A percentile compares a stretch with the other conserved stretches of the same genome.
These are phyloP conservation scores for Anisogramma anomala DNA, from an alignment of 2,329 filamentous ascomycete species.

Conservation along the genomic window DNA sequence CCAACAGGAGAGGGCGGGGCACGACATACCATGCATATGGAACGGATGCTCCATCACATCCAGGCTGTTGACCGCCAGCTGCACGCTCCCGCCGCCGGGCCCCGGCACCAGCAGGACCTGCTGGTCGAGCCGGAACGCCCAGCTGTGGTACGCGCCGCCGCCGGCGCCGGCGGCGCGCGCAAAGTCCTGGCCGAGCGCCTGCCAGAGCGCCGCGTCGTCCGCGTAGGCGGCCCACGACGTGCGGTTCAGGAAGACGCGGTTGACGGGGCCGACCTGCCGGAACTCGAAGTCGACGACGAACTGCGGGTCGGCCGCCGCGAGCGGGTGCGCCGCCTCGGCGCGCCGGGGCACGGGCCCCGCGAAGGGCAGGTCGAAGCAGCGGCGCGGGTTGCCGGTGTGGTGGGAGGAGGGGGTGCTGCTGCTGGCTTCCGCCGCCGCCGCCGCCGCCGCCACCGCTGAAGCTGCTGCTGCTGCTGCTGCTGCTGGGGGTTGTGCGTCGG, in stretches of 20 bases:
- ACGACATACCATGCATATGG: slow-evolving; percentile 25
- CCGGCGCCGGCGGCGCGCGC: neutral
- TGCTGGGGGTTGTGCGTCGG: neutral
- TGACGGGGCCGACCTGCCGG: slow-evolving; percentile 25
- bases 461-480: slow-evolving; percentile 1
- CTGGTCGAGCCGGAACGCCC: slow-evolving; percentile 26
- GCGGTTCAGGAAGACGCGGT: slow-evolving; percentile 27
- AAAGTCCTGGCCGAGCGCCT: slow-evolving; percentile 22
- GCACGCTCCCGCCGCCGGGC: slow-evolving; percentile 21
- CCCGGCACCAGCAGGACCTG: slow-evolving; percentile 26
- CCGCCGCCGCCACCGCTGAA: neutral
- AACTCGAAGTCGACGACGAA: slow-evolving; percentile 27
- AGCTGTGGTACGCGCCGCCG: slow-evolving; percentile 24
- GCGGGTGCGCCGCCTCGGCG: slow-evolving; percentile 19
- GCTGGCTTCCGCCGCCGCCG: neutral
- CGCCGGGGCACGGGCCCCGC: slow-evolving; percentile 24
- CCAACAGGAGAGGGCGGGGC: neutral
- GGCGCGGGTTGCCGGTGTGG: slow-evolving; percentile 2
- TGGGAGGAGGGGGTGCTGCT: neutral
- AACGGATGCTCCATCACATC: slow-evolving; percentile 30
- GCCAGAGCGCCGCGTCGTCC: slow-evolving; percentile 25
- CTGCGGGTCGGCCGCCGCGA: slow-evolving; percentile 20
- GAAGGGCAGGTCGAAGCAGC: slow-evolving; percentile 27
- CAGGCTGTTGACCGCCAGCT: slow-evolving; percentile 27
- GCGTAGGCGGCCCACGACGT: slow-evolving; percentile 23